Evolutionary conservation across 306 rosid genomes (phyloP).

Genomic region (Casuarina cunninghamiana): DNA sequence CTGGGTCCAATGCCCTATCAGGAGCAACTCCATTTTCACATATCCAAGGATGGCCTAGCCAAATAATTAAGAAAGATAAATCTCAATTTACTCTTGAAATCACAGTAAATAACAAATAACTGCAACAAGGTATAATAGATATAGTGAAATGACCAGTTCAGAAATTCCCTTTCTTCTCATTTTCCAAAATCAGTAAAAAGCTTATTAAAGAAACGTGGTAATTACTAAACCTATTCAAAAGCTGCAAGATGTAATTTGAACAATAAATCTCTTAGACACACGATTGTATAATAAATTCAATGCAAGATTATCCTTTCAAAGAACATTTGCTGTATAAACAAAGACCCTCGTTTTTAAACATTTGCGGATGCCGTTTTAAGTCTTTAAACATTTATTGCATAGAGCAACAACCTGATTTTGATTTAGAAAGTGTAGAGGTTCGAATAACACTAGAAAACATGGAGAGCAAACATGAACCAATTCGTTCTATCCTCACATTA

Average conservation of each 20-base stretch:
- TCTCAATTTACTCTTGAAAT: slow-evolving; percentile 25
- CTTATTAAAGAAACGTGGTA: background rate
- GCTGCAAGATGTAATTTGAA: slow-evolving; percentile 22
- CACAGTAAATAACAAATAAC: background rate
- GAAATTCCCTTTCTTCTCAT: slow-evolving; percentile 2
- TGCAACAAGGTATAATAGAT: slow-evolving; percentile 19
- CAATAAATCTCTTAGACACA: slow-evolving; percentile 6
- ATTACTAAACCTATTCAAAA: slow-evolving; percentile 12
- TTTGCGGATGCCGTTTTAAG: slow-evolving; percentile 5
- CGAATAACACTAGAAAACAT: slow-evolving; percentile 7
- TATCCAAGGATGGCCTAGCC: slow-evolving; percentile 98
- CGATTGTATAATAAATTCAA: background rate
- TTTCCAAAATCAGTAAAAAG: slow-evolving; percentile 7
- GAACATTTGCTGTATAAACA: slow-evolving; percentile 3
- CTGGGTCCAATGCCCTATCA: slow-evolving; percentile 93
- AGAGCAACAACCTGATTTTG: slow-evolving; percentile 20
- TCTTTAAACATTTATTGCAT: slow-evolving; percentile 22
- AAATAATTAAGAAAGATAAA: slow-evolving; percentile 24
- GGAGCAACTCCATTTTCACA: slow-evolving; percentile 99
- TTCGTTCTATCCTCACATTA: no score
- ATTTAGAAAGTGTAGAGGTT: slow-evolving; percentile 3
- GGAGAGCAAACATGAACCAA: background rate
- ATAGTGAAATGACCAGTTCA: slow-evolving; percentile 11
- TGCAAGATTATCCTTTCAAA: slow-evolving; percentile 3
- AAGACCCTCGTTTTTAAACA: background rate